Evolutionary conservation across 345 rosid species (phyloP), one percentile per base, ranked within the genome.

Genomic region (Eucalyptus pauciflora): DNA sequence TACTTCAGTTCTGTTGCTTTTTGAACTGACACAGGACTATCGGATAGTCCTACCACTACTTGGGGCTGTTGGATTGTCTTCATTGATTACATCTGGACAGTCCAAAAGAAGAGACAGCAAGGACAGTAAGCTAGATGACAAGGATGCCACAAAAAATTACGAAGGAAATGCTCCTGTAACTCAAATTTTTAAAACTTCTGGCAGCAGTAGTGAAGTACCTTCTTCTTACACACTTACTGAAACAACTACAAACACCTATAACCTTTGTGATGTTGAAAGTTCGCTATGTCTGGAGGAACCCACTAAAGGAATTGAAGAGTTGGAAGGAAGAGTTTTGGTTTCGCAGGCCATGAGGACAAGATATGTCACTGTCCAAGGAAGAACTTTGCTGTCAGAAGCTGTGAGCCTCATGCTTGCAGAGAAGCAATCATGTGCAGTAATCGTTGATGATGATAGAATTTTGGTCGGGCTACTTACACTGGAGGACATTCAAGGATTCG

Each of bases 301-400:
- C 79, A 88, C 86, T 83, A 49, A 58, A 50, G 92, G 91, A 88
- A 87, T 86, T 88, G 93, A 93, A 89, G 93, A 93, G 90, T 92
- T 93, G 76, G 91, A 89, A n/a, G 91, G 88, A 90, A 93, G 89
- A 85, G 87, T 96, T 85, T 91, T 89, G 90, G 98, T 97, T 90
- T 94, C 96, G 71, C 97, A 97, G 89, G 99, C 97, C 91, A 96
- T 97, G 99, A 95, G 97, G 89, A 96, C 97, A 87, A 95, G 94
- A 93, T 97, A 89, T 90, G 96, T 95, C 79, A 94, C 96, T 37
- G 95, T 97, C 86, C 90, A 88, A 88, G 93, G 93, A 96, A 93
- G 89, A 92, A 94, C 97, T 87, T 93, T 92, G 88, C 94, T 97
- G 50, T 91, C 92, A 46, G 99, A 97, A 93, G 97, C 95, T 51